Base-by-base conservation (phyloP, 768 basidiomycete genomes). In the Rhodotorula diobovata region DNA sequence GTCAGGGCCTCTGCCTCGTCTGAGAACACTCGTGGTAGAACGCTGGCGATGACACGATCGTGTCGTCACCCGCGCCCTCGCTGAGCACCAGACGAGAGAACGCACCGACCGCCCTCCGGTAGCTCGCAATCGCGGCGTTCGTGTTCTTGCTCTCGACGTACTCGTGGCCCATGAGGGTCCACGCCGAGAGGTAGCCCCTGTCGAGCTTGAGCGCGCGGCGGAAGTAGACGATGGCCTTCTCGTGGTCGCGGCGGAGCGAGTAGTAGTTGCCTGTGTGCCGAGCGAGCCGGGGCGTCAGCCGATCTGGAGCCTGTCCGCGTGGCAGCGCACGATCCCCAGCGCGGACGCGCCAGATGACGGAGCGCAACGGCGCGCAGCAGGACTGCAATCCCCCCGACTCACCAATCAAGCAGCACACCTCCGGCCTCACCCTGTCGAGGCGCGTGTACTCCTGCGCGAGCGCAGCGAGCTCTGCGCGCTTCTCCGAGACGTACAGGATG, bases 111-210 rank as follows among this genome's bases (percentile, higher is more conserved):
- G 96, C 96, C 78, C 93, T 86, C 65, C 96, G 87, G 81, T 98
- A 99, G 18, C 93, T 91, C 81, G 98, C 96, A 66, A 98, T 96
- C 25, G 96, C 95, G 4, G 96, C 96, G 83, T 98, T 94, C 10
- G 93, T 93, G 80, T 99, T 98, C 82, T 98, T 98, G 88, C 96
- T 88, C 82, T 99, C 96, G 55, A 99, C 90, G 77, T 90, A 97
- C 81, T 98, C 96, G 78, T 99, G 96, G 2, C 96, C 96, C 92
- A 99, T 93, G 73, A 99, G 82, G 9, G 95, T 98, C 96, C 96
- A 99, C 11, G 96, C 96, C 14, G 93, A 90, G 56, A 98, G 84
- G 81, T 93, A 98, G 4, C 90, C 93, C 66, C 90, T 86, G 80
- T 99, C 94, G 58, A 99, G 86, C 78, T 94, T 89, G n/a, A 93